Conservation (phyloP, 176 grass and related monocot species). For the Metroxylon sagu region DNA sequence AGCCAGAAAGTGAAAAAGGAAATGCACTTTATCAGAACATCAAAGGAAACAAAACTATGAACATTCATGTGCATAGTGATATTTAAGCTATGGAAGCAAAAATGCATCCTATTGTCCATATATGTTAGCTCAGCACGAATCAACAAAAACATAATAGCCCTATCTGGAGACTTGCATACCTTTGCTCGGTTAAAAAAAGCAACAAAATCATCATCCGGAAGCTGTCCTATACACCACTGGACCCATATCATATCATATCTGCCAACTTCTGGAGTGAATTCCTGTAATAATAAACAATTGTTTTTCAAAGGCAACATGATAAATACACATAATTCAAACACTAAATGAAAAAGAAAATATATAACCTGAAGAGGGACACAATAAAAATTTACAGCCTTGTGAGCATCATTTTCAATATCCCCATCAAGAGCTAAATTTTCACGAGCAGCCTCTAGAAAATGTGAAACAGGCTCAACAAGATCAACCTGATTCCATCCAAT, state of each 20-base stretch:
- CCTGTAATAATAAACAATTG: conserved; percentile 23
- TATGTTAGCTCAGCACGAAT: not conserved
- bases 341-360: not conserved
- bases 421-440: conserved; percentile 59
- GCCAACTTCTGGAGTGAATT: conserved; percentile 77
- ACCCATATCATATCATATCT: conserved; percentile 99
- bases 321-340: not conserved
- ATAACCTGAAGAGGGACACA: conserved; percentile 90
- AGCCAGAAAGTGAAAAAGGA: no score
- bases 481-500: conserved; percentile 50
- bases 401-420: conserved; percentile 35
- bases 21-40: no score
- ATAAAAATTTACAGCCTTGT: conserved; percentile 77
- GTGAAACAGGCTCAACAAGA: conserved; percentile 89
- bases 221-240: conserved; percentile 98
- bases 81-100: no score
- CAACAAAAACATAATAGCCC: not conserved
- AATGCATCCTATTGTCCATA: no score
- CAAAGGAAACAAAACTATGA: no score
- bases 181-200: conserved; percentile 90
- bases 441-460: conserved; percentile 78
- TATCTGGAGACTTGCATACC: conserved; percentile 18
- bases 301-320: not conserved
- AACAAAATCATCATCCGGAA: conserved; percentile 91
- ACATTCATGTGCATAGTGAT: no score